Evolutionary conservation across 2,329 filamentous ascomycete species (phyloP).

Genomic region (Seiridium unicorne): DNA sequence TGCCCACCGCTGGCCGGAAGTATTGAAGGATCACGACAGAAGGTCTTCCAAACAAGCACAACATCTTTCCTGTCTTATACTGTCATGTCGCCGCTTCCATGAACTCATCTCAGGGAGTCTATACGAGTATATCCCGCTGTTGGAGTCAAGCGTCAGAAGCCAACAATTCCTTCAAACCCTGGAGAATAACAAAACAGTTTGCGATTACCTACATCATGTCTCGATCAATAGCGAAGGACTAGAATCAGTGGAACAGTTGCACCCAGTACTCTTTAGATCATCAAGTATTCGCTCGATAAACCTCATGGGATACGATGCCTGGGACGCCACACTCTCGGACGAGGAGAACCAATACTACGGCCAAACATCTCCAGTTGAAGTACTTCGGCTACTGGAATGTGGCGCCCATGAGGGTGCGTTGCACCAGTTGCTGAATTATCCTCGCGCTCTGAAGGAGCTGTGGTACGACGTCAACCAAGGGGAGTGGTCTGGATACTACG

Average conservation of each 20-base stretch:
- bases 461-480: slow-evolving; percentile 7
- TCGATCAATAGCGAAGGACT: not conserved
- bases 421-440: slow-evolving; percentile 2
- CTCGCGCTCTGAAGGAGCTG: slow-evolving; percentile 4
- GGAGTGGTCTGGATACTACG: not conserved
- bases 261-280: not conserved
- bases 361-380: slow-evolving; percentile 2
- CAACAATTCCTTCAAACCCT: not conserved
- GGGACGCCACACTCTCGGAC: not conserved
- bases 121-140: not conserved
- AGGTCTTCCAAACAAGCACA: not conserved
- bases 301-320: not conserved
- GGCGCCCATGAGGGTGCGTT: slow-evolving; percentile 1
- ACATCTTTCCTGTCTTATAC: not conserved
- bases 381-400: slow-evolving; percentile 5
- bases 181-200: not conserved
- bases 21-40: not conserved
- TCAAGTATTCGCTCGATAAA: not conserved
- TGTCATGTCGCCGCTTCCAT: not conserved
- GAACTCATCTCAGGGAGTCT: not conserved
- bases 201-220: not conserved
- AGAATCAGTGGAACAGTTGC: not conserved
- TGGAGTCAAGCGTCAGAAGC: not conserved
- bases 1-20: not conserved
- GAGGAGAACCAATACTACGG: not conserved